Conservation (phyloP, 306 rosid species). For the Clitoria ternatea region DNA sequence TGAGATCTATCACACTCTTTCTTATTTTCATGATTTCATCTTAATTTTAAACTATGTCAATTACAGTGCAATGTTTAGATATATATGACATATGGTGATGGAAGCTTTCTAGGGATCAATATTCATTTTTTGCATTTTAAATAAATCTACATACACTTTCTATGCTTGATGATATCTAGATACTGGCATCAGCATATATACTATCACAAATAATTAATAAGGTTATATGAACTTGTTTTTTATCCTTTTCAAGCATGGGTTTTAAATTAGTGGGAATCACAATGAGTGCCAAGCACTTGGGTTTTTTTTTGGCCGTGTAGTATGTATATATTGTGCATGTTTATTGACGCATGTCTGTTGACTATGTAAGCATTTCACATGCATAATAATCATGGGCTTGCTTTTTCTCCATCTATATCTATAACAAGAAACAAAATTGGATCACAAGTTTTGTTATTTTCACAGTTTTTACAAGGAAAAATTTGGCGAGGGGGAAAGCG, state of each 20-base stretch:
- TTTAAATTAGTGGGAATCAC: background rate
- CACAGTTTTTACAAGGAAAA: background rate
- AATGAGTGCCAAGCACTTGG: constrained; percentile 8
- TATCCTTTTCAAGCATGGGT: background rate
- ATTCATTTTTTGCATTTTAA: no score
- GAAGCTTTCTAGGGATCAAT: no score
- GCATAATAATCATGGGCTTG: background rate
- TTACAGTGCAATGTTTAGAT: background rate
- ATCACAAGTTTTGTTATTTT: background rate
- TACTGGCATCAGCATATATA: background rate
- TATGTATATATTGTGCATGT: background rate
- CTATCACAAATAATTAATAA: background rate
- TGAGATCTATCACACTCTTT: background rate
- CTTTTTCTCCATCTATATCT: constrained; percentile 1
- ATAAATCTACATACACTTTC: no score
- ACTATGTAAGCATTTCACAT: constrained; percentile 14
- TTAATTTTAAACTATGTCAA: background rate
- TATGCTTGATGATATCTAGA: background rate
- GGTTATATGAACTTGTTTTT: background rate
- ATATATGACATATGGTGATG: background rate
- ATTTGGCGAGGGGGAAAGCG: background rate
- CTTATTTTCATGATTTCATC: background rate
- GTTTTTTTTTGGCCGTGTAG: background rate
- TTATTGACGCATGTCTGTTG: constrained; percentile 1
- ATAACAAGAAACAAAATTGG: background rate